Conservation (phyloP, 208 protist genomes). For the Spongospora subterranea region DNA sequence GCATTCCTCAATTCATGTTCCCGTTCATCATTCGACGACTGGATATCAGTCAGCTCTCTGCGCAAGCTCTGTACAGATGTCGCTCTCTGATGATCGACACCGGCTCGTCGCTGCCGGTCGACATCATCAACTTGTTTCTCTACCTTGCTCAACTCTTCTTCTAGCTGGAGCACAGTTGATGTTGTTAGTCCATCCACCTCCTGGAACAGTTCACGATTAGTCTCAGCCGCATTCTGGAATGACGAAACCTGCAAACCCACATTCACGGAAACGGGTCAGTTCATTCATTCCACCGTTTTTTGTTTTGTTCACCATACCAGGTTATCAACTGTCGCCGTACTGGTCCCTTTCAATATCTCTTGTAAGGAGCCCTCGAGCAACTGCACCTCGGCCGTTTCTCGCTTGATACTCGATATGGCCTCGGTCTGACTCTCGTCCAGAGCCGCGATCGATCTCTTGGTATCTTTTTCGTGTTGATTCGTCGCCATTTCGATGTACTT, state of each 20-base stretch:
- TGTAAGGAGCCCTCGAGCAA: not conserved
- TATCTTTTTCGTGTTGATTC: not conserved
- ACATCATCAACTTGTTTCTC: not conserved
- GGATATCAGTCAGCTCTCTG: not conserved
- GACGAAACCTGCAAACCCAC: not conserved
- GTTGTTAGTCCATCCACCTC: not conserved
- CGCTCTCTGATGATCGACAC: not conserved
- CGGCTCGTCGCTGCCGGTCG: not conserved
- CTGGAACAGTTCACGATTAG: not conserved
- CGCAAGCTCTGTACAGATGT: not conserved
- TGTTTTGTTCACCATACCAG: not conserved
- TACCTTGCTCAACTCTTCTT: not conserved
- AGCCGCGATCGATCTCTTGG: not conserved
- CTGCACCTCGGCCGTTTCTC: not conserved
- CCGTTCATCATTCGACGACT: not conserved
- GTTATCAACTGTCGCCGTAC: not conserved
- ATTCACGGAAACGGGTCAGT: not conserved
- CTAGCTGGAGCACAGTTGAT: not conserved
- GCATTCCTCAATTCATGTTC: not conserved
- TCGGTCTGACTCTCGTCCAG: not conserved
- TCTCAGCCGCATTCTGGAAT: not conserved
- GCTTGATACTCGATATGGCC: not conserved
- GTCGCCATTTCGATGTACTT: too few relatives aligned
- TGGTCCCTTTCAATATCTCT: not conserved
- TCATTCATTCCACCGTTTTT: not conserved